Conservation (phyloP, 75 land plant species). For the Pinus albicaulis region DNA sequence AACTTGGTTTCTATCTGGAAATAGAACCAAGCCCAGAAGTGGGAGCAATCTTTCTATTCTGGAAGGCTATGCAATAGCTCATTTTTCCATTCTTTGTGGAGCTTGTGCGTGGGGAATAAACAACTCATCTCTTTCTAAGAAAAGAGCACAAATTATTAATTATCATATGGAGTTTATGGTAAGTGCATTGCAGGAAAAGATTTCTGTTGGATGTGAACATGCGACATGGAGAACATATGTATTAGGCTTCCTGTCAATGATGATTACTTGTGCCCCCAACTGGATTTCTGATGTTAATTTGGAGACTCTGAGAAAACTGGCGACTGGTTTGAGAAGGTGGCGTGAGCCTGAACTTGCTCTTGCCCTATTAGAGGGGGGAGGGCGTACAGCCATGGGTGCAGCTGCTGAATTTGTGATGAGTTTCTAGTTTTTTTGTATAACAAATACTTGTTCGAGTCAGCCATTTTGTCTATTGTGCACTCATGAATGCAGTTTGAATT, state of each 20-base stretch:
- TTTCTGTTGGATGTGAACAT: slow-evolving; percentile 58
- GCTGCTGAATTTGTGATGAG: slow-evolving; percentile 49
- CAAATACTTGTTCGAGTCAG: too few relatives aligned
- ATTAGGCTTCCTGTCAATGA: slow-evolving; percentile 51
- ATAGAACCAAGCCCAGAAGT: slow-evolving; percentile 19
- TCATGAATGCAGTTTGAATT: neutral
- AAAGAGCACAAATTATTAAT: slow-evolving; percentile 31
- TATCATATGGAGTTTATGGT: slow-evolving; percentile 73
- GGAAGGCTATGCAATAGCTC: slow-evolving; percentile 82
- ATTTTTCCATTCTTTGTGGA: slow-evolving; percentile 59
- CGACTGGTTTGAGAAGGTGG: slow-evolving; percentile 71
- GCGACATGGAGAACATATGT: slow-evolving; percentile 83
- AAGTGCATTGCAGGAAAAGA: slow-evolving; percentile 56
- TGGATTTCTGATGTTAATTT: slow-evolving; percentile 69
- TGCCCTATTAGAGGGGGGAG: slow-evolving; percentile 75
- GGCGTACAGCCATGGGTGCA: slow-evolving; percentile 42
- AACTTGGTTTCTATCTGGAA: slow-evolving; percentile 56
- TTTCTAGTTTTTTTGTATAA: neutral
- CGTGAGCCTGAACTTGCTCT: slow-evolving; percentile 75
- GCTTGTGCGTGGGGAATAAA: slow-evolving; percentile 63
- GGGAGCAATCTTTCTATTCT: slow-evolving; percentile 28
- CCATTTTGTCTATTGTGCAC: neutral
- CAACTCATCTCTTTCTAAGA: slow-evolving; percentile 9
- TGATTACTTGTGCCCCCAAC: slow-evolving; percentile 57
- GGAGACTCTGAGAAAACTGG: slow-evolving; percentile 58